Evolutionary conservation across 768 basidiomycete genomes (phyloP).

Genomic region (Tulasnella sp.): DNA sequence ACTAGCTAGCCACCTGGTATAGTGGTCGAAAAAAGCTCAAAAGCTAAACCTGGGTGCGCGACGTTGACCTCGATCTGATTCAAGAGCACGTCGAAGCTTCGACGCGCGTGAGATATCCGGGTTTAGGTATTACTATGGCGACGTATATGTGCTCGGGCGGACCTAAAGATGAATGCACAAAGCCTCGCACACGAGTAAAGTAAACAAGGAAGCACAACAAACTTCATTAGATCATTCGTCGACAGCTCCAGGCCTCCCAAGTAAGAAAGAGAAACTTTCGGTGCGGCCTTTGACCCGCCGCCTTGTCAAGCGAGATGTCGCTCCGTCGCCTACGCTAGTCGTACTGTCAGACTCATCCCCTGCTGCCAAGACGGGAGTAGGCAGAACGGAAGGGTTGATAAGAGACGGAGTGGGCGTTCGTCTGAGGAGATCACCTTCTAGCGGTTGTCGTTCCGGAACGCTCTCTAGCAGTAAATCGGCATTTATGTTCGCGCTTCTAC

Average conservation of each 20-base stretch:
- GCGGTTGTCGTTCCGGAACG: conserved; percentile 13
- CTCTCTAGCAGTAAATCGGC: conserved; percentile 3
- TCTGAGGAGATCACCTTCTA: not conserved
- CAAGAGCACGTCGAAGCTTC: no score
- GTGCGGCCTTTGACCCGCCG: not conserved
- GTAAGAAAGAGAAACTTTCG: conserved; percentile 19
- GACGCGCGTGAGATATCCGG: no score
- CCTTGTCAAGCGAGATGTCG: not conserved
- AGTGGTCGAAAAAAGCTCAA: no score
- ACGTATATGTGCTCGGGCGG: not conserved
- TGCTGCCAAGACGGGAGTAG: not conserved
- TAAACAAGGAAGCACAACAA: not conserved
- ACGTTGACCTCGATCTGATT: no score
- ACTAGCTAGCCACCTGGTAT: no score
- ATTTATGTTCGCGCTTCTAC: not conserved
- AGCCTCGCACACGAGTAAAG: no score
- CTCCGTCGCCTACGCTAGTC: not conserved
- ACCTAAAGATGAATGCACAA: no score
- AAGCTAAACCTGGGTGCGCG: no score
- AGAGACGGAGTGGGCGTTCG: not conserved
- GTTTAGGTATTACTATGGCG: not conserved
- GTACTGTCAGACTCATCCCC: conserved; percentile 10
- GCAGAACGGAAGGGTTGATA: not conserved
- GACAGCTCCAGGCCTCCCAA: conserved; percentile 12
- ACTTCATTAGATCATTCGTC: not conserved